A percentile compares a stretch with the other conserved stretches of the same genome.
Evolutionary conservation across 106 monocot genomes (phyloP).

Genomic region (Dendrobium huoshanense): DNA sequence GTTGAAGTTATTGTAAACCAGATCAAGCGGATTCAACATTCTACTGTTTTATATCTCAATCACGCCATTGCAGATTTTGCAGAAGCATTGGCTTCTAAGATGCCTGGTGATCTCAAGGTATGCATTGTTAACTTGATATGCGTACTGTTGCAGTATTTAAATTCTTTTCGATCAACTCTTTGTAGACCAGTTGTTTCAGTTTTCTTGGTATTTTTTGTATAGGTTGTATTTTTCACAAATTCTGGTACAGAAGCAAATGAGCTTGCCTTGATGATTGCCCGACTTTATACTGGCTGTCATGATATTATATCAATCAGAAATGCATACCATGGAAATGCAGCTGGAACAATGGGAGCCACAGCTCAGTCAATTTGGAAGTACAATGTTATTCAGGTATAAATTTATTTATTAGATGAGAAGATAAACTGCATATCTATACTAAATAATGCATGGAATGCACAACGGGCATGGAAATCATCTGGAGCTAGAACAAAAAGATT

Average conservation of each 20-base stretch:
- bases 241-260: constrained; percentile 98
- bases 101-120: constrained; percentile 89
- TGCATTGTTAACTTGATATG: background rate
- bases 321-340: constrained; percentile 97
- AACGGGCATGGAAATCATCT: too few species aligned
- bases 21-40: constrained; percentile 69
- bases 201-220: constrained; percentile 1
- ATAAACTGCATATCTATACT: background rate
- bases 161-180: background rate
- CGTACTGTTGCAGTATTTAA: background rate
- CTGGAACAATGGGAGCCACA: constrained; percentile 86
- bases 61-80: constrained; percentile 87
- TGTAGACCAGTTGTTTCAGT: background rate
- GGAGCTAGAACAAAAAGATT: too few species aligned
- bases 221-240: constrained; percentile 98
- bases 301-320: constrained; percentile 89
- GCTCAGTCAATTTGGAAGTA: constrained; percentile 91
- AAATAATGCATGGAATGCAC: too few species aligned
- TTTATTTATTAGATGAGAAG: background rate
- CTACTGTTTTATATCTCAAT: constrained; percentile 80
- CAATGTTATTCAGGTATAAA: constrained; percentile 72
- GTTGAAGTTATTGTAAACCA: constrained; percentile 65
- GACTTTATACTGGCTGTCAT: constrained; percentile 82
- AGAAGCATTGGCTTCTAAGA: constrained; percentile 73
- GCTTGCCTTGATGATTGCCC: constrained; percentile 85